A percentile compares a stretch with the other conserved stretches of the same genome.
These are phyloP conservation scores for Extremus antarcticus DNA, from an alignment of 495 filamentous ascomycete species.

Conservation along the genomic window DNA sequence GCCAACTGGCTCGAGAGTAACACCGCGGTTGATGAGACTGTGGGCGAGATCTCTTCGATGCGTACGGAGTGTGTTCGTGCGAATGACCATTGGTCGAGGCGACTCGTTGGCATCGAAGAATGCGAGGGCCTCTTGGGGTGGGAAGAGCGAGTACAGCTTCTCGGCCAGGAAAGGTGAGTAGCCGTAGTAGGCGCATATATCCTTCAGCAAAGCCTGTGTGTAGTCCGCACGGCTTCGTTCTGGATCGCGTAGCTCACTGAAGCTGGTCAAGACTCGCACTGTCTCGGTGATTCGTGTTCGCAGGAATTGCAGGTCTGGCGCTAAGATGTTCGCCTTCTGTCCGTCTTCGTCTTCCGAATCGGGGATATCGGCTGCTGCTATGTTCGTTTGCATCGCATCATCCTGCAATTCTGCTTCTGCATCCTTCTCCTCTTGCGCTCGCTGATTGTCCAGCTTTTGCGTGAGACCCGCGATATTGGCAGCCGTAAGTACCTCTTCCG, in stretches of 20 bases:
- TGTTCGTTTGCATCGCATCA: conserved; percentile 87
- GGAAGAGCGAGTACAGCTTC: conserved; percentile 83
- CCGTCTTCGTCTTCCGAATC: conserved; percentile 41
- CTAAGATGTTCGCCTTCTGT: conserved; percentile 45
- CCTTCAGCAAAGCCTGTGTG: conserved; percentile 71
- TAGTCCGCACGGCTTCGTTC: conserved; percentile 79
- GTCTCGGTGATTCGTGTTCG: conserved; percentile 87
- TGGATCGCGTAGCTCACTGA: conserved; percentile 64
- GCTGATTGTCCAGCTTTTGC: conserved; percentile 61
- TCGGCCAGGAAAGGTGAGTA: conserved; percentile 76
- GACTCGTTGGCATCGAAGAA: conserved; percentile 99
- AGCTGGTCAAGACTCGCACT: conserved; percentile 80
- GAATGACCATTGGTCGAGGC: conserved; percentile 71
- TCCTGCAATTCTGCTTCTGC: conserved; percentile 75
- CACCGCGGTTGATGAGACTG: conserved; percentile 90
- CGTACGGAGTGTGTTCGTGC: conserved; percentile 91
- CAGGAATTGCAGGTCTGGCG: conserved; percentile 82
- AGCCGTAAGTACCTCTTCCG: conserved; percentile 82
- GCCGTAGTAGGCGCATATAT: conserved; percentile 88
- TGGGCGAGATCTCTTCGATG: conserved; percentile 87
- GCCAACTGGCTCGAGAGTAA: conserved; percentile 89
- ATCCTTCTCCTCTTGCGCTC: conserved; percentile 59
- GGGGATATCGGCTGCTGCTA: conserved; percentile 65
- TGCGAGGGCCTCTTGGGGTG: conserved; percentile 86
- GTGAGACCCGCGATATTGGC: conserved; percentile 93